Base-by-base conservation (phyloP, 2,329 filamentous ascomycete species). In the Nemania abortiva region DNA sequence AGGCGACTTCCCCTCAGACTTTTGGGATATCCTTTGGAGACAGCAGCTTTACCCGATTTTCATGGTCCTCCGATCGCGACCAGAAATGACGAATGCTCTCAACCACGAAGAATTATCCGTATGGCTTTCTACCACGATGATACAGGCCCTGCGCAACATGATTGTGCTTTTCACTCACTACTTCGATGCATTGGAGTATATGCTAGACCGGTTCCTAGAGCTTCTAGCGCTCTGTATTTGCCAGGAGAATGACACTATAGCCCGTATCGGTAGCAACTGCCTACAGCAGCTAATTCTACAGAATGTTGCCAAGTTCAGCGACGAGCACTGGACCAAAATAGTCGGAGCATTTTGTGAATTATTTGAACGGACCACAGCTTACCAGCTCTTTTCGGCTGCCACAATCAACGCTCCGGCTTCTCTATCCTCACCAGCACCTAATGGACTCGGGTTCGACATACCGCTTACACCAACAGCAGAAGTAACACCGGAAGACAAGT, bases 41-140 rank as follows among this genome's bases (percentile, higher is more conserved):
- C 96, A 99, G 79, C 89, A 99, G 68, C 87, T 99, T 1, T 98
- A 97, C 75, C 97, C 96, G 0, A 99, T 99, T 74, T 99, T 99
- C 83, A 95, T 98, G 87, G 97, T 99, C 1, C 83, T 99, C 52
- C 94, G 97, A 74, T 98, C 96, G 20, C 94, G 96, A 72, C 97
- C 95, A 0, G 96, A 99, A 79, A 97, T 98, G 92, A 91, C 91
- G 29, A 98, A 98, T 77, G 95, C 95, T 15, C 88, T 95, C 42
- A 98, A 95, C 77, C 95, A 98, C 76, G 97, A 99, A 81, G 96
- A 99, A 78, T 86, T 98, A 22, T 98, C 96, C 0, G 96, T 99
- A 2, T 99, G 96, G 96, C 86, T 99, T 27, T 98, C 96, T 0
- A 99, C 96, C 0, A 99, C 96, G 9, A 98, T 99, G 93, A 99